Percentiles rank a stretch among this genome's conserved stretches.
Evolutionary conservation across 768 basidiomycete species (phyloP).

Genomic region (Collybia sp.): DNA sequence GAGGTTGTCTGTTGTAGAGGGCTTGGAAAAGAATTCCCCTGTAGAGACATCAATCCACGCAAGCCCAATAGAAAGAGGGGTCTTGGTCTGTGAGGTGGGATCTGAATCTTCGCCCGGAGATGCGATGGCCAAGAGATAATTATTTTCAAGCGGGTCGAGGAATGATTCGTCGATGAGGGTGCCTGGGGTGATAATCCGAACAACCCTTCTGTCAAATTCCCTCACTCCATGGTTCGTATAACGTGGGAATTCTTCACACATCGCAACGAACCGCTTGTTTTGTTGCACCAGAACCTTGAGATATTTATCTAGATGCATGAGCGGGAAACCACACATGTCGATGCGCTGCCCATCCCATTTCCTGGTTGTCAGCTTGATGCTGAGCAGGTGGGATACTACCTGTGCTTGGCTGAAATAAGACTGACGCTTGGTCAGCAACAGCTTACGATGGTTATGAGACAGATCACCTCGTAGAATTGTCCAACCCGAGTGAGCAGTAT

Average conservation of each 20-base stretch:
- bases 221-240: constrained; percentile 40
- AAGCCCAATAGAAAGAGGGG: constrained; percentile 45
- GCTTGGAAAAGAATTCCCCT: constrained; percentile 85
- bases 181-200: constrained; percentile 87
- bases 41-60: constrained; percentile 97
- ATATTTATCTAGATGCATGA: constrained; percentile 79
- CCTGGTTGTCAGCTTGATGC: constrained; percentile 78
- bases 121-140: constrained; percentile 76
- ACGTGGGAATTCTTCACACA: constrained; percentile 87
- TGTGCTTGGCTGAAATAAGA: constrained; percentile 92
- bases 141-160: constrained; percentile 81
- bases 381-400: constrained; percentile 70
- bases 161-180: constrained; percentile 93
- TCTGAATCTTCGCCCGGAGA: constrained; percentile 5
- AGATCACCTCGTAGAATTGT: constrained; percentile 86
- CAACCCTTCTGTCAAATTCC: constrained; percentile 76
- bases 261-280: constrained; percentile 80
- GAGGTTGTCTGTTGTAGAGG: constrained; percentile 45
- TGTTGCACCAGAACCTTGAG: constrained; percentile 83
- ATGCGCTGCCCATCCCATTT: constrained; percentile 68
- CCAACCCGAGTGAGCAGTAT: constrained; percentile 89
- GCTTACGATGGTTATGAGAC: not conserved
- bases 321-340: constrained; percentile 89
- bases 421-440: constrained; percentile 32
- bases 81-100: constrained; percentile 1